Percentiles rank a stretch among this genome's conserved stretches.
phyloP scores from a whole-genome alignment of 2,329 filamentous ascomycete genomes.

The Coleophoma cylindrospora region DNA sequence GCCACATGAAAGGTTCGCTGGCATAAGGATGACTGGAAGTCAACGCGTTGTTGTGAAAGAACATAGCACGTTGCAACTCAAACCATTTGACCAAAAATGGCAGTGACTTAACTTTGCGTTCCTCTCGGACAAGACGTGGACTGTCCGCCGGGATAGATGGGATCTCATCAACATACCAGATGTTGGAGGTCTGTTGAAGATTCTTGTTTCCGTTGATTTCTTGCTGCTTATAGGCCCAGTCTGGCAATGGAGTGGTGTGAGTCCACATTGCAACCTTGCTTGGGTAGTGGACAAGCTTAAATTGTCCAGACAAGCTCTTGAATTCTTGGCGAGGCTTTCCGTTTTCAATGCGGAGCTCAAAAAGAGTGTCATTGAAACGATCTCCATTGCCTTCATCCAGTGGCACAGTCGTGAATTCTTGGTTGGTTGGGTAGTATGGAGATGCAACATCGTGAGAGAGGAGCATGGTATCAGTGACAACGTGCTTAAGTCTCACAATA shows the following conservation, averaged over 20 bases:
- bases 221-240: constrained; percentile 95
- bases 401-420: constrained; percentile 88
- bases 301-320: constrained; percentile 85
- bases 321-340: constrained; percentile 79
- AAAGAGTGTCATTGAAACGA: constrained; percentile 83
- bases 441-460: constrained; percentile 96
- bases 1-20: constrained; percentile 94
- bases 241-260: constrained; percentile 87
- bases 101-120: constrained; percentile 74
- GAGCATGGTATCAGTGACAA: constrained; percentile 80
- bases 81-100: constrained; percentile 93
- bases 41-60: constrained; percentile 97
- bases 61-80: constrained; percentile 96
- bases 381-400: constrained; percentile 66
- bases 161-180: constrained; percentile 92
- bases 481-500: constrained; percentile 77
- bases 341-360: constrained; percentile 86
- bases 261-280: constrained; percentile 99
- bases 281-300: constrained; percentile 91
- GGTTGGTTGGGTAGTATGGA: constrained; percentile 93
- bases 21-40: constrained; percentile 96
- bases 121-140: constrained; percentile 70
- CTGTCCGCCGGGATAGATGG: constrained; percentile 66
- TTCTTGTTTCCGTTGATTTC: constrained; percentile 99
- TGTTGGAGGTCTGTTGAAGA: constrained; percentile 78